Evolutionary conservation across 2,329 filamentous ascomycete species (phyloP), one percentile per base, ranked within the genome.

Genomic region (Claviceps quebecensis): DNA sequence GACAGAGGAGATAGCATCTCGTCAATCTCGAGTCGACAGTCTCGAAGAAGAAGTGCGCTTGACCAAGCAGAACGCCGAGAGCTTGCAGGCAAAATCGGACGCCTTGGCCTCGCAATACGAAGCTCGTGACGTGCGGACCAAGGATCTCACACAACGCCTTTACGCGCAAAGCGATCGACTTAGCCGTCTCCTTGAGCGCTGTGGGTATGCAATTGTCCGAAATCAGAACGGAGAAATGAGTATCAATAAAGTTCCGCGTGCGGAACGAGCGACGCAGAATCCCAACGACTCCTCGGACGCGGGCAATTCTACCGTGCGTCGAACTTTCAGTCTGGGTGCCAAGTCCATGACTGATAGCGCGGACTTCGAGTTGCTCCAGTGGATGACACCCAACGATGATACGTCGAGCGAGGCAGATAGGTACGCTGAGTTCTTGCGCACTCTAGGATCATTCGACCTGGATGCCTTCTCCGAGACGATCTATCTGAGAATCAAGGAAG

Each of bases 401-500:
- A 34, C 73, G 1, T 76, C 82, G 19, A 72, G 77, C 9, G 90
- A 96, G 64, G 74, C 80, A 4, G 73, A 80, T 45, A 86, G 83
- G 57, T 98, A 90, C 62, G 73, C 80, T 16, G 76, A 81, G 1
- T 95, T 88, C 61, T 73, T 95, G 56, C 74, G 79, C 38, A 81
- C 81, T 3, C 71, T 95, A 17, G 81, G 86, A 17, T 77, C 78
- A 29, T 93, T 98, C 61, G 87, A 95, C 61, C 75, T 91, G 47
- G 87, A 96, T 55, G 75, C 79, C 3, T 95, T 95, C 60, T 80
- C 82, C 46, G 91, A 97, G 53, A 83, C 87, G 0, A 76, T 98
- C 26, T 84, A 87, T 56, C 93, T 91, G 61, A 84, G 93, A 14
- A 81, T 96, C 60, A 94, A 91, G 60, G 93, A 98, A 61, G 85